Base-by-base conservation (phyloP, 2,329 filamentous ascomycete genomes). In the Plectosphaerella cucumerina region DNA sequence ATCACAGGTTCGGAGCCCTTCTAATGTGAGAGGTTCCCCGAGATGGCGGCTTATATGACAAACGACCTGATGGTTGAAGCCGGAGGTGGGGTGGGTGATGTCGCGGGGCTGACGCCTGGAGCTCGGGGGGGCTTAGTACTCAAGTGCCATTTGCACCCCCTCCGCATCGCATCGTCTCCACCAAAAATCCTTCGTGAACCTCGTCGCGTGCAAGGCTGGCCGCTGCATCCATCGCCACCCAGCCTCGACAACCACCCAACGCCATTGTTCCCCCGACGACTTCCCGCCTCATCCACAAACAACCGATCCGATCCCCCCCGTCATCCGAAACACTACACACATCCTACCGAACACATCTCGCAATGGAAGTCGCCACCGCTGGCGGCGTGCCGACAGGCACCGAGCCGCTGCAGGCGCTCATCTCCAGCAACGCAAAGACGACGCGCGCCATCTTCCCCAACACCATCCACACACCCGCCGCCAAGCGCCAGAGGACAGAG, bases 351-450 rank as follows among this genome's bases (percentile, higher is more conserved):
- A 3, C 26, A 31, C 3, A 31, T 31, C 26, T 14, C 49, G 21
- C 43, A 47, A 62, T 61, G 61, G 63, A 65, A 50, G 60, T 65
- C 46, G 59, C 67, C 44, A 58, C 66, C 47, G 60, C 64, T 31
- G 57, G 58, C 50, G 56, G 57, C 45, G 54, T 57, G 44, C 33
- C 57, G 14, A 51, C 54, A 31, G 50, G 54, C 41, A 46, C 54
- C 21, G 59, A 63, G 51, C 59, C 58, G 56, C 63, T 76, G n/a
- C 62, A 69, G 56, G 51, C 55, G 3, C 62, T 75, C 22, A 62
- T 75, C 52, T 62, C 65, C 49, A 64, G 67, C 59, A 76, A 76
- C 55, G 70, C 70, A 18, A 71, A 67, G 56, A 62, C 64, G 55
- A 62, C 72, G 18, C 67, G 69, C 56, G 59, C 67, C 14, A 61